Conservation (phyloP, 345 rosid genomes). For the Camelina sativa region DNA sequence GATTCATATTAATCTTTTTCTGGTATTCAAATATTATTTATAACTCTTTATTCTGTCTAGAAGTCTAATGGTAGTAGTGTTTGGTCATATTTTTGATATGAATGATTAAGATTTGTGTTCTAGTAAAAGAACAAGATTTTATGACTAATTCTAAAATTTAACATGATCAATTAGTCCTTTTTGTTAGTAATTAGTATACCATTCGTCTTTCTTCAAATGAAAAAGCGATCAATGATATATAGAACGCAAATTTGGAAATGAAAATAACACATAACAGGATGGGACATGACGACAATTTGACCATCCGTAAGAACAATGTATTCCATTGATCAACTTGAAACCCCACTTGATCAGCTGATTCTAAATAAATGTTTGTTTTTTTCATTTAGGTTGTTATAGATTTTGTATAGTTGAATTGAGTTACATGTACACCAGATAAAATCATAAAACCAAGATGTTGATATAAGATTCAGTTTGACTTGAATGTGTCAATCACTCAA, state of each 20-base stretch:
- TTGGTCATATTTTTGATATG: not conserved
- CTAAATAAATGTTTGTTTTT: not conserved
- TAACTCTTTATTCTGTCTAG: not conserved
- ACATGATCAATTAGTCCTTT: too few relatives aligned
- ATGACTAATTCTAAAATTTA: too few relatives aligned
- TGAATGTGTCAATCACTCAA: not conserved
- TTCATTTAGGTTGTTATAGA: not conserved
- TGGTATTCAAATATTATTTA: slow-evolving; percentile 15
- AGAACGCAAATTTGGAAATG: not conserved
- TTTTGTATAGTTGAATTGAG: not conserved
- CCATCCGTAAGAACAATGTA: not conserved
- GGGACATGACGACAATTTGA: not conserved
- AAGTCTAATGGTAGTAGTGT: not conserved
- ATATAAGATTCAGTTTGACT: not conserved
- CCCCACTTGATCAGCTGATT: not conserved
- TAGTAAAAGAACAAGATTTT: too few relatives aligned
- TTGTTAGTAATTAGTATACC: too few relatives aligned
- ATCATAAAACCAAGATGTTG: not conserved
- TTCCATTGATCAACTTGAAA: not conserved
- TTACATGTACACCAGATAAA: slow-evolving; percentile 2
- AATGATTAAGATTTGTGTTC: not conserved
- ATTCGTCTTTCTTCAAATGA: too few relatives aligned
- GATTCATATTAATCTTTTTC: slow-evolving; percentile 17
- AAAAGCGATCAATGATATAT: not conserved
- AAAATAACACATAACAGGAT: not conserved